Percentiles rank a stretch among this genome's conserved stretches.
Conservation (phyloP, 257 asterid species). For the Fraxinus anomala region DNA sequence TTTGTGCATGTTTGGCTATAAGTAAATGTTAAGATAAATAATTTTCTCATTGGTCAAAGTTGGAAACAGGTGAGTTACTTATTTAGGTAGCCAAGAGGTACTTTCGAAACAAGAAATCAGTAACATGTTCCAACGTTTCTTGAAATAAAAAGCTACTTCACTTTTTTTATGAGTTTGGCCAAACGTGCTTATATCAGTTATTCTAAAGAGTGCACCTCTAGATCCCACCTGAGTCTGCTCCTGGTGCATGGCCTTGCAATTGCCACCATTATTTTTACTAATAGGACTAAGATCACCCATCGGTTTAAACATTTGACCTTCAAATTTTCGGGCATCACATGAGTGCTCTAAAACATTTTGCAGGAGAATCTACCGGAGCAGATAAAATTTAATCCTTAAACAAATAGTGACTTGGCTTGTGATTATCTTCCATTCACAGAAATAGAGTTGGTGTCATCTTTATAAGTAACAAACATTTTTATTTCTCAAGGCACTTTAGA, state of each 20-base stretch:
- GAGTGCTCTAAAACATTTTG: not conserved
- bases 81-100: no score
- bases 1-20: not conserved
- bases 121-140: no score
- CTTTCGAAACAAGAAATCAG: no score
- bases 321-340: not conserved
- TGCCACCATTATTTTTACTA: not conserved
- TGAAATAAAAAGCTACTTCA: no score
- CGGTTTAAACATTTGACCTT: not conserved
- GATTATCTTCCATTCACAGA: not conserved
- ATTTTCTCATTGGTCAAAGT: not conserved
- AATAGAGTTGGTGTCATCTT: not conserved
- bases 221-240: not conserved
- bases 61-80: not conserved
- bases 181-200: not conserved
- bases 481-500: not conserved
- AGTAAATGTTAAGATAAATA: not conserved
- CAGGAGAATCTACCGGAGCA: not conserved
- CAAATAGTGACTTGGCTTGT: not conserved
- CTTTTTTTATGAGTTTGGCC: not conserved
- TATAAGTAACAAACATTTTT: not conserved
- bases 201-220: not conserved
- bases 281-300: not conserved
- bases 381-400: not conserved
- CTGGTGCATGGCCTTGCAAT: conserved; percentile 4